Base-by-base conservation (phyloP, 495 filamentous ascomycete genomes). In the Rostrohypoxylon terebratum region DNA sequence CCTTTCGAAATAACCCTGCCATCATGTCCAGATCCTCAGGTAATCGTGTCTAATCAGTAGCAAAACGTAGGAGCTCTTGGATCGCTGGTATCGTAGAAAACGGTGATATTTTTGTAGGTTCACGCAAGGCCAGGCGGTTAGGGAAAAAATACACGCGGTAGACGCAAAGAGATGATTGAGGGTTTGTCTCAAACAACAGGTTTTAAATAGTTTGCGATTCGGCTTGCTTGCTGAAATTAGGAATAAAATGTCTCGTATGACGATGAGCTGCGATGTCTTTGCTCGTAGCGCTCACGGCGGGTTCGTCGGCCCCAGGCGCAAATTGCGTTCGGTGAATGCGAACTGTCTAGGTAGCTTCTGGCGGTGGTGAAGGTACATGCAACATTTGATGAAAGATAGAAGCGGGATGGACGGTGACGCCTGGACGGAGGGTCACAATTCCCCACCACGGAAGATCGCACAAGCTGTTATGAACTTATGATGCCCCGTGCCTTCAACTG, bases 1-100 rank as follows among this genome's bases (percentile, higher is more conserved):
- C 92, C 83, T 88, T 88, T 68, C 91, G 92, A 84, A 99, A 97
- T 81, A 97, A 83, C 75, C 92, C 91, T 64, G 93, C 91, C 92
- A 94, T 96, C 82, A 63, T 85, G 45, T 51, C 63, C 66, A 31
- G 34, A 20, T 62, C n/a, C 20, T 61, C 54, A 68, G 59, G 53
- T 55, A 48, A 65, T 64, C 63, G 31, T 64, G 38, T 59, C 59
- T 58, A 34, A 51, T 71, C 48, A 71, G 62, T 65, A 72, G 34
- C 59, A 33, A 48, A 53, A 25, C 51, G 34, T 11, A 33, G 53
- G 53, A 63, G 45, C 51, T 58, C 14, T 31, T 58, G 53, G 63
- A 62, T 72, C 59, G 36, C 40, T 59, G 57, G 68, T 60, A 53
- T 23, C 54, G 68, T 66, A 68, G 45, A 66, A 63, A 63, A 42